Evolutionary conservation across 345 rosid genomes (phyloP).

Genomic region (Linum tenue): DNA sequence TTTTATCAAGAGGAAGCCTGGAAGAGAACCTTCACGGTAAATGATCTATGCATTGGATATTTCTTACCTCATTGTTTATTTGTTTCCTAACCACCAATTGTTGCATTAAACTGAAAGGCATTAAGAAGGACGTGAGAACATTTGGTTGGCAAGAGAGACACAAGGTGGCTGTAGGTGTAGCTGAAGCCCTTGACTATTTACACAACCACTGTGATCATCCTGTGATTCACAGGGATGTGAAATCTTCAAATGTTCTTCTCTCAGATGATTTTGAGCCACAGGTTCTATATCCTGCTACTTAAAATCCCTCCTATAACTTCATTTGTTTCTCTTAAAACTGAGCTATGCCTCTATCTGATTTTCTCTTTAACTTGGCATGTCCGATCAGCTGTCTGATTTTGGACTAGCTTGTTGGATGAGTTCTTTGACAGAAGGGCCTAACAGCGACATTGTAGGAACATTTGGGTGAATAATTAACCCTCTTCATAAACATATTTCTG

Average conservation of each 20-base stretch:
- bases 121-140: constrained; percentile 37
- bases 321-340: not conserved
- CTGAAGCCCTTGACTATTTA: constrained; percentile 81
- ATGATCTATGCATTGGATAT: constrained; percentile 8
- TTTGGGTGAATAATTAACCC: constrained; percentile 57
- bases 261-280: constrained; percentile 93
- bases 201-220: constrained; percentile 59
- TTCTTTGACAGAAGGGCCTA: constrained; percentile 36
- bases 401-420: constrained; percentile 70
- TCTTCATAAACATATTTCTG: constrained; percentile 1
- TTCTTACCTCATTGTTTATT: constrained; percentile 2
- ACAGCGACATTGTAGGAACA: constrained; percentile 77
- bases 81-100: constrained; percentile 8
- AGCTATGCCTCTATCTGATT: not conserved
- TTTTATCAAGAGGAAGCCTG: constrained; percentile 84
- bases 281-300: constrained; percentile 25
- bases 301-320: not conserved
- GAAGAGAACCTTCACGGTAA: constrained; percentile 91
- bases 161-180: constrained; percentile 80
- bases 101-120: constrained; percentile 32
- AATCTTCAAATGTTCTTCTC: constrained; percentile 87
- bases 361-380: constrained; percentile 10
- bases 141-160: constrained; percentile 85
- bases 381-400: constrained; percentile 82
- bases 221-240: constrained; percentile 87